Evolutionary conservation across 2,329 filamentous ascomycete genomes (phyloP).

Genomic region (Xylaria sp.): DNA sequence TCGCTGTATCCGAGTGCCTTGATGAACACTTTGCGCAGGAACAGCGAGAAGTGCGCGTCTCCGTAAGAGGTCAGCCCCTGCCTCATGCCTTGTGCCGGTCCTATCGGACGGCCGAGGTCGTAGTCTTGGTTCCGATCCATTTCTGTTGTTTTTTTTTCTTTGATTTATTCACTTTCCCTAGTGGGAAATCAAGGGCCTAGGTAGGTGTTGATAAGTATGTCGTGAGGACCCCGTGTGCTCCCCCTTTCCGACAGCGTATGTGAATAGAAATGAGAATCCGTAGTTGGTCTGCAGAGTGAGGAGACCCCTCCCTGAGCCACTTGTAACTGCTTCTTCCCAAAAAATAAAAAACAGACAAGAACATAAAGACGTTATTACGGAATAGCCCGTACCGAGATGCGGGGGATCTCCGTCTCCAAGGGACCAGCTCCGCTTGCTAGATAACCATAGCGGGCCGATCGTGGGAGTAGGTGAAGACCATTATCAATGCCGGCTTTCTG

Average conservation of each 20-base stretch:
- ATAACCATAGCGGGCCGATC: conserved; percentile 7
- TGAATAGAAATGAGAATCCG: background rate
- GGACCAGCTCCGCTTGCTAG: conserved; percentile 25
- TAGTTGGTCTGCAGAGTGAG: background rate
- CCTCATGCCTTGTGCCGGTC: conserved; percentile 63
- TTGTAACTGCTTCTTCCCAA: background rate
- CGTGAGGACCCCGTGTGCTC: background rate
- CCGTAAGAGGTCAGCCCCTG: conserved; percentile 75
- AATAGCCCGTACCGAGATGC: conserved; percentile 16
- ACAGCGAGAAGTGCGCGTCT: conserved; percentile 78
- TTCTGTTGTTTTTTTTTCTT: background rate
- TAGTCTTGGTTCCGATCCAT: conserved; percentile 61
- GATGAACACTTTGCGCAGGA: conserved; percentile 80
- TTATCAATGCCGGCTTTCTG: background rate
- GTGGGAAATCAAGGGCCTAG: background rate
- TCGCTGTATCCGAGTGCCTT: conserved; percentile 80
- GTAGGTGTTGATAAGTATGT: background rate
- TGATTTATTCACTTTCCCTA: background rate
- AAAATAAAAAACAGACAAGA: background rate
- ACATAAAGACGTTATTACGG: background rate
- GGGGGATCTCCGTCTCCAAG: conserved; percentile 30
- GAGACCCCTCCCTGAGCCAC: background rate
- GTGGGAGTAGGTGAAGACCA: conserved; percentile 16
- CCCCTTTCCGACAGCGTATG: background rate
- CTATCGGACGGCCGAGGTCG: conserved; percentile 65